Evolutionary conservation across 768 basidiomycete species (phyloP), one percentile per base, ranked within the genome.

Genomic region (Leccinum rimulosum): DNA sequence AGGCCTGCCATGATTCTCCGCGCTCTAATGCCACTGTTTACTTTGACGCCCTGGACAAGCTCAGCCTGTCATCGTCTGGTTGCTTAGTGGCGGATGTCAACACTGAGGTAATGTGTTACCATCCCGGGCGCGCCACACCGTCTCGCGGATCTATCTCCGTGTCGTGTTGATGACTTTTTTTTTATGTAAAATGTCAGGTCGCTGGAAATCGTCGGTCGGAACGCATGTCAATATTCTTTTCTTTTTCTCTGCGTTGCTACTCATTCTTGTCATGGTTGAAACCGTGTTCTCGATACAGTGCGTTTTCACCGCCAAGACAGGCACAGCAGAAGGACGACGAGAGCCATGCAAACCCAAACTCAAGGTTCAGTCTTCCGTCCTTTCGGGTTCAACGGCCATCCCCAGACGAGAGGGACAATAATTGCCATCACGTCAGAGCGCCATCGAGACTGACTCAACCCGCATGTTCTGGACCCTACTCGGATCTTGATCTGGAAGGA

Each of bases 41-140:
- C 56, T 71, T 67, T 56, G 63, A 67, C 27, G 63, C 67, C 19
- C 6, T 71, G 33, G 69, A 69, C 12, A 54, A 57, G 17, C 15
- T 64, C 12, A 56, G 58, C 53, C 12, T 28, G 6, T 19, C n/a
- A 9, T 61, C 58, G 8, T 55, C 25, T 47, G 58, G 59, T 1
- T 54, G 25, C 50, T 58, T 55, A 33, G 31, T 56, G 28, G 51
- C 52, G 27, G 57, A 54, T 38, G 45, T 52, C 25, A 56, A 62
- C 45, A 25, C 38, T 43, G 57, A 61, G 60, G 66, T 60, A 61
- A 64, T 47, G 25, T 17, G 28, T 15, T 38, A 25, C 38, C 35
- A 36, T 25, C 57, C 58, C 53, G 50, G 15, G 50, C 35, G 40
- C 36, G 28, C 10, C 25, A 35, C 47, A 53, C 50, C 52, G 40